A percentile compares a stretch with the other conserved stretches of the same genome.
phyloP scores from a whole-genome alignment of 306 rosid species.

The Hippophae rhamnoides region DNA sequence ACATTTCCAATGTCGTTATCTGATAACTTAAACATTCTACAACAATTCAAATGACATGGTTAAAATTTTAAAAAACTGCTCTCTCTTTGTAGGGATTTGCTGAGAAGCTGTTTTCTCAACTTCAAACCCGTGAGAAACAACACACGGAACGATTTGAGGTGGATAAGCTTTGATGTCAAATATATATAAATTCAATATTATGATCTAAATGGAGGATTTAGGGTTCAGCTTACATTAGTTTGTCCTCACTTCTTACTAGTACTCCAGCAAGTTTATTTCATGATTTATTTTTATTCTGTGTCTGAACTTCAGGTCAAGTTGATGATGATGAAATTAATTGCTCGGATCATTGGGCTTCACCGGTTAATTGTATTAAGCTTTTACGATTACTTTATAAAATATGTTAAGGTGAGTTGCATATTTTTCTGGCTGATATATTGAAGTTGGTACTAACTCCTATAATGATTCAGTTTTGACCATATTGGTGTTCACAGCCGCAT shows the following conservation, averaged over 20 bases:
- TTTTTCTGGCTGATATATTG: constrained; percentile 9
- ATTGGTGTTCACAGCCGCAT: constrained; percentile 51
- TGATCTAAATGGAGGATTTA: neutral
- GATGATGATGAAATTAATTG: constrained; percentile 85
- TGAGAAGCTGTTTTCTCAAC: constrained; percentile 71
- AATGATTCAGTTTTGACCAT: constrained; percentile 18
- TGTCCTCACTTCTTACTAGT: neutral
- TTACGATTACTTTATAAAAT: constrained; percentile 65
- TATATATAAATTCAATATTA: neutral
- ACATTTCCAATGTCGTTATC: constrained; percentile 8
- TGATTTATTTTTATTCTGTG: constrained; percentile 14
- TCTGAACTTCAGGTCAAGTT: constrained; percentile 57
- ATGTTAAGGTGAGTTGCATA: constrained; percentile 45
- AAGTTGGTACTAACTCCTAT: constrained; percentile 13
- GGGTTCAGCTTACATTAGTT: neutral
- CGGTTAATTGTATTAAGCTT: constrained; percentile 54
- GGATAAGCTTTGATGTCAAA: constrained; percentile 3
- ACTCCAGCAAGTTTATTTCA: constrained; percentile 2
- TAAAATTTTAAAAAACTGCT: constrained; percentile 8
- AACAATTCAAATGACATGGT: constrained; percentile 10
- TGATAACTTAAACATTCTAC: neutral
- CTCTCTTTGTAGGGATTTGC: constrained; percentile 62
- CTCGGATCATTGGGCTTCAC: constrained; percentile 82
- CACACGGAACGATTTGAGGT: constrained; percentile 86
- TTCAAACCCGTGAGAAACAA: constrained; percentile 50